Base-by-base conservation (phyloP, 495 filamentous ascomycete genomes). In the Staphylotrichum tortipilum region DNA sequence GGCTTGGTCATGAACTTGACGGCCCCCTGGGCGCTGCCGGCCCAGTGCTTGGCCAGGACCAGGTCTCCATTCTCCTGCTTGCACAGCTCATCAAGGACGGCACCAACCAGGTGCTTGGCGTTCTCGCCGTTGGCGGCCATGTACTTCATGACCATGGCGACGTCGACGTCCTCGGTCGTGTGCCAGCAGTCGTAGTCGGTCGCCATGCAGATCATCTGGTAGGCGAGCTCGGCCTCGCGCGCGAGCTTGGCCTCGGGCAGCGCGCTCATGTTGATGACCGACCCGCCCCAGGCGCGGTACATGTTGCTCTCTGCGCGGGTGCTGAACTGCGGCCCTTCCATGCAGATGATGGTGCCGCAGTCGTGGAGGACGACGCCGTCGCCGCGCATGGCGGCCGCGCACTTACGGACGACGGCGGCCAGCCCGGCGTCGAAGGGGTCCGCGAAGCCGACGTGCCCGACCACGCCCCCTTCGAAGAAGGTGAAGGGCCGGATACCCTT, bases 111-210 rank as follows among this genome's bases (percentile, higher is more conserved):
- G 23, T 81, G 73, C 55, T 84, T 81, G 39, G 92, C 94, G 60
- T 97, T 99, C 52, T 79, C 73, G 37, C 84, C 75, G 66, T 99
- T 99, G 47, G 86, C 82, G 55, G 80, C 83, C 94, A 99, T 99
- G 67, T 96, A 84, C 37, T 80, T 85, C 84, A 96, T 91, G 12
- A 99, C 94, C 85, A 95, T 95, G 62, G 87, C 87, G 7, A 99
- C 92, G 52, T 86, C 89, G 29, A 99, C 92, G 35, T 83, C 85
- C 38, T 78, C 81, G 5, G 74, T 73, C 26, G 67, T 70, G 63
- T 86, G 85, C 92, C 92, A 97, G 78, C 90, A 95, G 68, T 99
- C 94, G 60, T 99, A 99, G 70, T 99, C 92, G 19, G 92, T 99
- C 23, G 85, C 83, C 94, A 99, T 99, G 75, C 91, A 96, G 57